These are phyloP conservation scores for Scenedesmus sp. DNA, from an alignment of 163 green algal genomes.

Conservation along the genomic window DNA sequence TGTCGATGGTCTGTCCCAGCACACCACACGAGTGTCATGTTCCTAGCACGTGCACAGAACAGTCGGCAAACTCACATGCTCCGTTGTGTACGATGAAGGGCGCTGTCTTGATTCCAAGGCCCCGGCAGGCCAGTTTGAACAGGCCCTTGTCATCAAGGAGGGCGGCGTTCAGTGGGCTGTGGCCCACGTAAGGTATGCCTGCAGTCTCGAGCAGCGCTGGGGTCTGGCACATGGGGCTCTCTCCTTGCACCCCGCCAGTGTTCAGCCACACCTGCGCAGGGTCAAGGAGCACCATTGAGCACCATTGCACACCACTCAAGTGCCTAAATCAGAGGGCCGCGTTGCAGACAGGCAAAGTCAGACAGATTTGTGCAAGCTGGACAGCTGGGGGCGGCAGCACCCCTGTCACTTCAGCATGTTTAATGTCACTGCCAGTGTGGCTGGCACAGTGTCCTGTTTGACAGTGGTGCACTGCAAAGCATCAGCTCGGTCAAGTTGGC, in stretches of 20 bases:
- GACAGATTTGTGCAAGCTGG: background rate
- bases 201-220: conserved; percentile 14
- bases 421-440: background rate
- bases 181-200: conserved; percentile 20
- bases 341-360: background rate
- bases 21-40: too few species aligned
- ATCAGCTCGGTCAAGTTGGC: too few species aligned
- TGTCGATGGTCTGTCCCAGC: too few species aligned
- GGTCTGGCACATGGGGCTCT: conserved; percentile 10
- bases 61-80: background rate
- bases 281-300: background rate
- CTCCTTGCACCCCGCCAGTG: conserved; percentile 27
- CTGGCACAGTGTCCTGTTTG: too few species aligned
- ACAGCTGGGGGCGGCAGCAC: background rate
- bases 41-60: too few species aligned
- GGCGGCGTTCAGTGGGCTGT: conserved; percentile 31
- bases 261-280: conserved; percentile 30
- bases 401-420: background rate
- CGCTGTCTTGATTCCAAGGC: conserved; percentile 26
- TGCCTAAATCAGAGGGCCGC: background rate
- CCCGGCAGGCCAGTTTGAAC: conserved; percentile 20
- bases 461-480: too few species aligned
- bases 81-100: conserved; percentile 21
- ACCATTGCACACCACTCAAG: too few species aligned
- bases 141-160: conserved; percentile 30